Base-by-base conservation (phyloP, 2,329 filamentous ascomycete genomes). In the Dothistroma pini region DNA sequence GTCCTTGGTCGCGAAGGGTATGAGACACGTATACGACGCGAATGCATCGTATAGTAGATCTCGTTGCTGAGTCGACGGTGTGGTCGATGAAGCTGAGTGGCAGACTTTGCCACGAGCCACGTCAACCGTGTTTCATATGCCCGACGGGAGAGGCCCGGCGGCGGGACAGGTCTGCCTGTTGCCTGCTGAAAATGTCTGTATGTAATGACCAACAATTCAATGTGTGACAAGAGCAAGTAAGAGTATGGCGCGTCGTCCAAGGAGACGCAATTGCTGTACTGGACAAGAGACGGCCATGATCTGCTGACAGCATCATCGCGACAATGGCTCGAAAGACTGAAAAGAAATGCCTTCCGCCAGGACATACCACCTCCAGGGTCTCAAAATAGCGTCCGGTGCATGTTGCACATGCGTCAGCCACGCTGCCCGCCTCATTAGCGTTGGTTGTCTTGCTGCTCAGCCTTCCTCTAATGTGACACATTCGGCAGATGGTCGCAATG, bases 81-180 rank as follows among this genome's bases (percentile, higher is more conserved):
- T 22, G 21, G 2, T 1, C 9, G 12, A 25, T 22, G 2, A 19
- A 10, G 48, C 11, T 12, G 48, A 22, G 9, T 50, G 21, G 22
- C 9, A 51, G 21, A 31, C 31, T 35, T 53, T 53, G 51, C 51
- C 51, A 53, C 51, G 51, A 53, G 51, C 51, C 51, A 35, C 51
- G 51, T 53, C 51, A 35, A 53, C 51, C 8, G 25, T 35, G 25
- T 53, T 53, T 53, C 25, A 53, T 11, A 21, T 32, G 1, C 2
- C 6, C 34, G 10, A 10, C 8, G 31, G 19, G 1, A 29, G 25
- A 29, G 25, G 25, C 25, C 25, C 25, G 25, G 25, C 25, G 25
- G 25, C 25, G 25, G 25, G 25, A 29, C 25, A 29, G 25, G 25
- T 29, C 6, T 29, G 25, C 25, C 25, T 29, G 25, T 29, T 29